A percentile compares a stretch with the other conserved stretches of the same genome.
phyloP scores from a whole-genome alignment of 352 stramenopile species.

The Phytophthora sp. region DNA sequence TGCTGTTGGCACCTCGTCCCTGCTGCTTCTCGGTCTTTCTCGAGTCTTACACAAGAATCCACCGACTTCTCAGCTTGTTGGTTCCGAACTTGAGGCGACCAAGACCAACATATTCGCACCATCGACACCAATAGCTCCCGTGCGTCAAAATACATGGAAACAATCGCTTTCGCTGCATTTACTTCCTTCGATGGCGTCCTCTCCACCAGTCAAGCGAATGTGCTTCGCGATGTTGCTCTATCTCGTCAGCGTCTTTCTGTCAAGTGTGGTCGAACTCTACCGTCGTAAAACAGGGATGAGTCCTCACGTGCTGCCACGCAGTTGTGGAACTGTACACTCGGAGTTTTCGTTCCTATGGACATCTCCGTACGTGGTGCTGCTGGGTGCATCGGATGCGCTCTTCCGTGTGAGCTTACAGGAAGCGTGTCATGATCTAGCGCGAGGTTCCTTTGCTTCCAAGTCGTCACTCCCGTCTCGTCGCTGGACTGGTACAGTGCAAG shows the following conservation, averaged over 20 bases:
- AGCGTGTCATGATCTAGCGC: constrained; percentile 49
- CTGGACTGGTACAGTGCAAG: constrained; percentile 57
- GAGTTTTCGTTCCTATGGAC: constrained; percentile 68
- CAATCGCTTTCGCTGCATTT: constrained; percentile 1
- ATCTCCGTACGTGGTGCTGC: constrained; percentile 56
- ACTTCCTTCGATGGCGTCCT: constrained; percentile 25
- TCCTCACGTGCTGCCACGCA: constrained; percentile 21
- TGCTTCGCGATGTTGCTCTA: constrained; percentile 62
- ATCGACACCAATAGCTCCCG: neutral
- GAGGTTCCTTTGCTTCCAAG: constrained; percentile 15
- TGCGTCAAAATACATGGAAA: constrained; percentile 7
- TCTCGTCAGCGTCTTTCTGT: constrained; percentile 70
- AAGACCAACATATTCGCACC: constrained; percentile 20
- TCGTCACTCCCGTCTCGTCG: constrained; percentile 18
- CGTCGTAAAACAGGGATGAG: constrained; percentile 47
- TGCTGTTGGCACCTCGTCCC: constrained; percentile 29
- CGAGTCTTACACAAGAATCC: constrained; percentile 12
- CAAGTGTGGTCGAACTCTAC: constrained; percentile 82
- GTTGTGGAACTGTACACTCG: constrained; percentile 33
- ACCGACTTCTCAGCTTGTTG: neutral
- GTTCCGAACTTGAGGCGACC: neutral
- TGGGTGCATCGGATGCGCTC: constrained; percentile 61
- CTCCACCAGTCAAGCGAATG: constrained; percentile 41
- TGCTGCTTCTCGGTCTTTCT: constrained; percentile 27
- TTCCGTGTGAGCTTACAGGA: constrained; percentile 72